Evolutionary conservation across 1,284 basidiomycete species (phyloP).

Genomic region (Leccinum brunneo-olivaceum): DNA sequence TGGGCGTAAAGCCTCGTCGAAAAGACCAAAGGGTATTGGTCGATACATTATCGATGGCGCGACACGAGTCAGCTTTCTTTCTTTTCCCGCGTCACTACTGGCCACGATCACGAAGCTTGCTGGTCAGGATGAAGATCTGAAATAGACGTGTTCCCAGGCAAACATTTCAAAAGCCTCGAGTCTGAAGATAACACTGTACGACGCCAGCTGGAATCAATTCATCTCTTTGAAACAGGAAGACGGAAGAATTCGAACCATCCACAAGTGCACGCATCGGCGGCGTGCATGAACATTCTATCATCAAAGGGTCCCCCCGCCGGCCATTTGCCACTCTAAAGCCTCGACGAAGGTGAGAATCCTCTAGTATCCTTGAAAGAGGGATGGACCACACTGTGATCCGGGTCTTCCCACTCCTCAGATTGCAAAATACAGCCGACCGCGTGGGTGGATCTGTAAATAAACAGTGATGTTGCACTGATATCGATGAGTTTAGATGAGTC

Average conservation of each 20-base stretch:
- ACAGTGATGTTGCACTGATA: neutral
- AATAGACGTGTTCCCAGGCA: conserved; percentile 18
- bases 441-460: conserved; percentile 6
- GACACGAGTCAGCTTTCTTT: neutral
- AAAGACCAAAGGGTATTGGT: conserved; percentile 11
- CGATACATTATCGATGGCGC: conserved; percentile 15
- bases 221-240: conserved; percentile 22
- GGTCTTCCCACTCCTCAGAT: conserved; percentile 8
- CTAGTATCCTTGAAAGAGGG: neutral
- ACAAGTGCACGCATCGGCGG: conserved; percentile 8
- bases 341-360: conserved; percentile 9
- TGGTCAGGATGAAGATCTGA: conserved; percentile 7
- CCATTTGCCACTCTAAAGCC: conserved; percentile 1
- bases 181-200: conserved; percentile 1
- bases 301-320: conserved; percentile 1
- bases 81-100: neutral
- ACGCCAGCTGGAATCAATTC: conserved; percentile 16
- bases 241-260: conserved; percentile 13
- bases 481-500: conserved; percentile 1
- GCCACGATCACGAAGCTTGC: conserved; percentile 1
- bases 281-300: conserved; percentile 11
- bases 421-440: conserved; percentile 5
- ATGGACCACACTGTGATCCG: neutral
- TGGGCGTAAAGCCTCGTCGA: conserved; percentile 20
- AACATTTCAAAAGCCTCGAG: conserved; percentile 6